Conservation (phyloP, 331 rosid species). For the Cydonia oblonga region DNA sequence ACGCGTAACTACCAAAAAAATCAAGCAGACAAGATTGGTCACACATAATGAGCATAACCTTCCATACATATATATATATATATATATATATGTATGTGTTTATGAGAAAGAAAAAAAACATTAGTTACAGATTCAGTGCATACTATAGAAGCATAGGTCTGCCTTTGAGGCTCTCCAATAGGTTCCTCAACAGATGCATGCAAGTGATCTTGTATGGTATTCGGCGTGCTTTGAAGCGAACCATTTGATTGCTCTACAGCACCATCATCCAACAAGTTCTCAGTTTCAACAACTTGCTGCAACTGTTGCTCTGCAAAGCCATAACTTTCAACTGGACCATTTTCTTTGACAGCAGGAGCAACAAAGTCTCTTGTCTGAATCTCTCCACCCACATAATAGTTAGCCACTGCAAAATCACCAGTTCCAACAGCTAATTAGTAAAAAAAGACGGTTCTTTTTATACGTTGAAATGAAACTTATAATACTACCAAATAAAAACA, state of each 20-base stretch:
- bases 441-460: neutral
- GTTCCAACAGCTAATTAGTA: slow-evolving; percentile 12
- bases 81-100: neutral
- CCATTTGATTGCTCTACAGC: slow-evolving; percentile 50
- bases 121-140: slow-evolving; percentile 14
- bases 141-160: slow-evolving; percentile 95
- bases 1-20: slow-evolving; percentile 60
- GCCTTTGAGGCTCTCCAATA: slow-evolving; percentile 80
- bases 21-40: slow-evolving; percentile 26
- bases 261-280: slow-evolving; percentile 42
- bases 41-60: neutral
- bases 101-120: neutral
- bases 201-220: slow-evolving; percentile 41
- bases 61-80: neutral
- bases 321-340: slow-evolving; percentile 49
- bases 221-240: slow-evolving; percentile 42
- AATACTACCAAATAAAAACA: neutral
- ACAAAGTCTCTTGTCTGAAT: slow-evolving; percentile 61
- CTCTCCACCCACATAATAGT: slow-evolving; percentile 57
- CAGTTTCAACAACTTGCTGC: slow-evolving; percentile 52
- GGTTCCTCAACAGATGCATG: slow-evolving; percentile 63
- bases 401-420: slow-evolving; percentile 46
- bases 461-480: neutral
- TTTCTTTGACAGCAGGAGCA: slow-evolving; percentile 57
- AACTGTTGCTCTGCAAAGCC: slow-evolving; percentile 57